Base-by-base conservation (phyloP, 1,139 yeast genomes). In the Debaryomyces singareniensis region DNA sequence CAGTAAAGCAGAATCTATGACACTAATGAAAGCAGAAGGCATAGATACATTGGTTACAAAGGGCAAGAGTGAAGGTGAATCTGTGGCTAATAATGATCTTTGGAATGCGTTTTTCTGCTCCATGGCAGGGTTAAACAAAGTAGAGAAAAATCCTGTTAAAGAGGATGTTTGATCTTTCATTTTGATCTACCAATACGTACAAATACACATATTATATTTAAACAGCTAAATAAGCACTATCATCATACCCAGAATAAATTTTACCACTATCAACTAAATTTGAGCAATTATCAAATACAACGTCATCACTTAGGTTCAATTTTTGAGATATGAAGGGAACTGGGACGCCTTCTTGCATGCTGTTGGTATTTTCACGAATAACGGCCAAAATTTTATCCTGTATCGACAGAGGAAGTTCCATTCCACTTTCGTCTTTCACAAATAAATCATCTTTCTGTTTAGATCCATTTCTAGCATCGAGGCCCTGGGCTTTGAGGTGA, bases 271-370 rank as follows among this genome's bases (percentile, higher is more conserved):
- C 86, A 9, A 73, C 65, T 43, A 82, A 62, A 23, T 64, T 62
- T 24, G 64, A 61, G 42, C 84, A 72, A 35, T 66, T 61, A 18
- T 59, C 53, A 35, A 60, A 55, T 10, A 71, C 79, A 25, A 63
- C 71, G 16, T 65, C 73, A 30, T 61, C 65, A 20, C 69, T 45
- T n/a, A 79, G 41, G 27, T 60, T 62, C 42, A 80, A 58, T 23
- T 68, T 64, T 45, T 77, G 82, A 13, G 77, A 66, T 36, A 82
- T 71, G 35, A 72, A 64, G 34, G 69, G 71, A 13, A 75, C 59
- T 13, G 85, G 86, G 6, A 81, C 86, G 40, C 91, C 91, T 46
- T 80, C 87, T 9, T 75, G 65, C 77, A 80, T 79, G 11, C 74
- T 58, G 28, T 68, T 65, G 25, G 76, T 64, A 42, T 74, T 55